Evolutionary conservation across 2,329 filamentous ascomycete genomes (phyloP).

Genomic region (Tricladium varicosporioides): DNA sequence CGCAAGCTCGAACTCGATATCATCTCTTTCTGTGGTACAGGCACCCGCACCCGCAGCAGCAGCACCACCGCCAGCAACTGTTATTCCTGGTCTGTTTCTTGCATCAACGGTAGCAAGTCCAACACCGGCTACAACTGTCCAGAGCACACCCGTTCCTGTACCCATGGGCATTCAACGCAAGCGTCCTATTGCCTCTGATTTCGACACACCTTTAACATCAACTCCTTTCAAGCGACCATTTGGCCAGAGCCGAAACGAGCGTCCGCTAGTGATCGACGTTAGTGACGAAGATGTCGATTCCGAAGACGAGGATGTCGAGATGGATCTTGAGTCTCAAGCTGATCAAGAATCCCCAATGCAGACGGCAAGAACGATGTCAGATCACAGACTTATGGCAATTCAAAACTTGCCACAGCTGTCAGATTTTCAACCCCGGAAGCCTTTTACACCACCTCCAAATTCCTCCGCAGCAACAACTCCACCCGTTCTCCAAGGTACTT

Average conservation of each 20-base stretch:
- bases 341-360: constrained; percentile 37
- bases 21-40: background rate
- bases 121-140: constrained; percentile 4
- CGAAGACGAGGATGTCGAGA: constrained; percentile 62
- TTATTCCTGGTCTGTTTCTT: constrained; percentile 32
- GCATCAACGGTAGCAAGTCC: constrained; percentile 19
- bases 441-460: constrained; percentile 27
- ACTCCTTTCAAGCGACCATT: constrained; percentile 53
- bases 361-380: constrained; percentile 20
- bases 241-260: constrained; percentile 55
- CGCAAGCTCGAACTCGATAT: constrained; percentile 2
- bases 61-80: constrained; percentile 3
- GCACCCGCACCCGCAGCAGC: background rate
- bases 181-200: constrained; percentile 67
- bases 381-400: constrained; percentile 29
- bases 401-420: constrained; percentile 46
- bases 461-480: constrained; percentile 26
- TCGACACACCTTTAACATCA: constrained; percentile 52
- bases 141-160: background rate
- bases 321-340: constrained; percentile 60
- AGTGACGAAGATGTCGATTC: constrained; percentile 68
- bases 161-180: constrained; percentile 41
- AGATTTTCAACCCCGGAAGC: constrained; percentile 35
- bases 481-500: constrained; percentile 13
- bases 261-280: constrained; percentile 76